Evolutionary conservation across 768 basidiomycete species (phyloP).

Genomic region (Hortiboletus campestris): DNA sequence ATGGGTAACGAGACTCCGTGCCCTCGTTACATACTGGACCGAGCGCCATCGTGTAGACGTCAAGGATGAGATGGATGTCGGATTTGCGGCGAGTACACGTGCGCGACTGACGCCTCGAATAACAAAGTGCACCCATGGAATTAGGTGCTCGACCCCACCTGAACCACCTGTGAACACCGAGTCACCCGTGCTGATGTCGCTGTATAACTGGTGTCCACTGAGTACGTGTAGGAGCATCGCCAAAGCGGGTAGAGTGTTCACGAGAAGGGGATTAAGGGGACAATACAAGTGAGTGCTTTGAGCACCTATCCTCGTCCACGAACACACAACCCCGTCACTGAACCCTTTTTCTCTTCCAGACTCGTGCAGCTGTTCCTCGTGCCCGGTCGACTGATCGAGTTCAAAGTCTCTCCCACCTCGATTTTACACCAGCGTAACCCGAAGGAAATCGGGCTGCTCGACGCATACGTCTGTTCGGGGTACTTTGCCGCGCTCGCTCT

Average conservation of each 20-base stretch:
- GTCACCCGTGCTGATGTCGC: constrained; percentile 53
- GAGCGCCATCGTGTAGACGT: constrained; percentile 74
- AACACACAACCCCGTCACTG: background rate
- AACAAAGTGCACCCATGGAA: constrained; percentile 26
- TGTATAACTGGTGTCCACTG: constrained; percentile 89
- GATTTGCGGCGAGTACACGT: constrained; percentile 48
- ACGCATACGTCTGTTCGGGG: constrained; percentile 86
- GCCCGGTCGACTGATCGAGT: constrained; percentile 71
- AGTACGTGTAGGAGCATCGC: constrained; percentile 75
- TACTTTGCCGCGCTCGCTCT: constrained; percentile 70
- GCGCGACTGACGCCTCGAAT: constrained; percentile 60
- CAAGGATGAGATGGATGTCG: constrained; percentile 75
- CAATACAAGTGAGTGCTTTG: constrained; percentile 67
- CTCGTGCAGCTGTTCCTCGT: constrained; percentile 73
- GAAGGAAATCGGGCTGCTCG: constrained; percentile 59
- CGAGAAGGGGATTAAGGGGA: constrained; percentile 66
- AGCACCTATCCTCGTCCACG: no score
- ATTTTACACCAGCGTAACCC: constrained; percentile 55
- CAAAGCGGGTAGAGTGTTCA: constrained; percentile 70
- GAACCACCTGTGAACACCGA: constrained; percentile 54
- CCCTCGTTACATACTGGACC: constrained; percentile 77
- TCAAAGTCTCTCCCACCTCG: constrained; percentile 57
- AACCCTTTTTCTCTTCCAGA: constrained; percentile 34
- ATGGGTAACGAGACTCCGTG: constrained; percentile 79
- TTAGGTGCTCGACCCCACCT: constrained; percentile 43